Evolutionary conservation across 345 rosid species (phyloP).

Genomic region (Lumnitzera racemosa): DNA sequence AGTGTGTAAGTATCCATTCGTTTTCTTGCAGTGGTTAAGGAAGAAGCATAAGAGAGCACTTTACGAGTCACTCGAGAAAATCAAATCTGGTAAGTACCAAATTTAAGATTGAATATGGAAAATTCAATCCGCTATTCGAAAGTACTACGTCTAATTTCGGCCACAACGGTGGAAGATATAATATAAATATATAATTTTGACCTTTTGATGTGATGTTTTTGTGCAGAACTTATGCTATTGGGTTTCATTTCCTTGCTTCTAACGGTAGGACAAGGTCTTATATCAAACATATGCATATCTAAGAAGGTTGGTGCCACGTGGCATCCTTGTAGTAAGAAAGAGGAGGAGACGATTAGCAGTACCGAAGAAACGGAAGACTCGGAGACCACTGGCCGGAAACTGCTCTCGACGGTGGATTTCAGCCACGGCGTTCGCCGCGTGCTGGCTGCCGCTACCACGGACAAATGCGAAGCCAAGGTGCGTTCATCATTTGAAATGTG

Average conservation of each 20-base stretch:
- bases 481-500: not conserved
- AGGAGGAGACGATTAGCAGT: not conserved
- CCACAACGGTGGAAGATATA: too few species aligned
- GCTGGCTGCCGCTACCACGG: constrained; percentile 35
- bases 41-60: constrained; percentile 59
- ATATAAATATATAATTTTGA: not conserved
- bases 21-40: constrained; percentile 50
- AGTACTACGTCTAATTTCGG: too few species aligned
- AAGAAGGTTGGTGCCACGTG: constrained; percentile 7
- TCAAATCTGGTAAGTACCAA: constrained; percentile 60
- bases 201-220: not conserved
- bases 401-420: constrained; percentile 20
- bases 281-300: constrained; percentile 15
- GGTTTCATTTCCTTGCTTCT: constrained; percentile 18
- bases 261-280: constrained; percentile 15
- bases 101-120: not conserved
- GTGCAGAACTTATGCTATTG: constrained; percentile 18
- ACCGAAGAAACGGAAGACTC: constrained; percentile 1
- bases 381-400: constrained; percentile 38
- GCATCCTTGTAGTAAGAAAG: constrained; percentile 14
- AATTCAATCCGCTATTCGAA: too few species aligned
- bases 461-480: constrained; percentile 48
- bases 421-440: constrained; percentile 35
- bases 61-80: constrained; percentile 81
- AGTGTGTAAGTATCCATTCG: not conserved